Conservation (phyloP, 495 filamentous ascomycete genomes). For the Penicillium chermesinum region DNA sequence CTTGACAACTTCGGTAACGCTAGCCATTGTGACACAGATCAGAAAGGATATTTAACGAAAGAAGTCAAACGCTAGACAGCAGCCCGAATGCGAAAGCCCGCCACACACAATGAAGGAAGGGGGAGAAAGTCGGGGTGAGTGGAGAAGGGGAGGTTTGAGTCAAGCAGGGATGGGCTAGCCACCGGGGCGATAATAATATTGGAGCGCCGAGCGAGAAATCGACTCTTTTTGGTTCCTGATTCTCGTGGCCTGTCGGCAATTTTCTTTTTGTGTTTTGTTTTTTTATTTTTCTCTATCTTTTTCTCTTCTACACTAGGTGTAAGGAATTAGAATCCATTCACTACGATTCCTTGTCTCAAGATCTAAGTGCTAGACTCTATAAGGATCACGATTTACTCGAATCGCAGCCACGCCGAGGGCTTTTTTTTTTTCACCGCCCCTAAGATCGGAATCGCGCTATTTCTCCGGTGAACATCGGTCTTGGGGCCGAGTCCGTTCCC, state of each 20-base stretch:
- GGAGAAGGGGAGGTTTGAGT: constrained; percentile 18
- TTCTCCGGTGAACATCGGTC: constrained; percentile 20
- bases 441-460: constrained; percentile 9
- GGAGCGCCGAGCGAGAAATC: background rate
- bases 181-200: constrained; percentile 9
- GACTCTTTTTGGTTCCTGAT: background rate
- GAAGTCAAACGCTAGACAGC: background rate
- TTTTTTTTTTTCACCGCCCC: constrained; percentile 17
- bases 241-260: background rate
- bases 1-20: constrained; percentile 68
- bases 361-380: too few relatives aligned
- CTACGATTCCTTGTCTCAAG: too few relatives aligned
- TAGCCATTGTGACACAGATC: constrained; percentile 39
- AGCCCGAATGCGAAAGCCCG: constrained; percentile 10
- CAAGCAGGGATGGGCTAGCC: constrained; percentile 20
- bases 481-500: constrained; percentile 10
- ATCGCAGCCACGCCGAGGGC: constrained; percentile 15
- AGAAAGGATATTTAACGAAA: constrained; percentile 1
- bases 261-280: background rate
- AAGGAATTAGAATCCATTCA: too few relatives aligned
- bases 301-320: too few relatives aligned
- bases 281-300: background rate
- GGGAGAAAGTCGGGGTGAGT: constrained; percentile 10
- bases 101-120: constrained; percentile 15
- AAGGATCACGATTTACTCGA: background rate